These are phyloP conservation scores for Chenopodium album DNA, from an alignment of 148 eudicot genomes.

Conservation along the genomic window DNA sequence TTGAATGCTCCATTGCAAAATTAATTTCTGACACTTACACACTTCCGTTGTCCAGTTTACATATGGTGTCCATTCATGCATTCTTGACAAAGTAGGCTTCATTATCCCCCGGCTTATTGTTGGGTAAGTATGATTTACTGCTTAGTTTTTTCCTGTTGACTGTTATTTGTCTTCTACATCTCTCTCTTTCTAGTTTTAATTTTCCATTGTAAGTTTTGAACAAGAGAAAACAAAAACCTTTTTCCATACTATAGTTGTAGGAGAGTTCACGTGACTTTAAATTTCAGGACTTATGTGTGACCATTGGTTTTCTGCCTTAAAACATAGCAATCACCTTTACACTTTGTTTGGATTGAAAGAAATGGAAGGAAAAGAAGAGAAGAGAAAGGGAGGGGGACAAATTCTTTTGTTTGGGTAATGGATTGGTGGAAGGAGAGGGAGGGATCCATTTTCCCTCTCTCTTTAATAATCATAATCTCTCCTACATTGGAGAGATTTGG, in stretches of 20 bases:
- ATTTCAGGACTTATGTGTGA: background rate
- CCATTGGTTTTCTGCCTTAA: background rate
- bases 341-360: too few relatives aligned
- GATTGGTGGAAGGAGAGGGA: too few relatives aligned
- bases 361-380: too few relatives aligned
- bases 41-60: slow-evolving; percentile 49
- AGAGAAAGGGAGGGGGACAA: too few relatives aligned
- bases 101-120: slow-evolving; percentile 71
- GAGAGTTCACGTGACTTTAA: background rate
- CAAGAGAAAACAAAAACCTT: background rate
- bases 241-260: background rate
- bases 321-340: background rate
- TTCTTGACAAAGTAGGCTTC: slow-evolving; percentile 63
- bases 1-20: background rate
- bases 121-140: slow-evolving; percentile 47
- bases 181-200: background rate
- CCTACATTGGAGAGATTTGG: too few relatives aligned
- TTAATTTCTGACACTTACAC: background rate
- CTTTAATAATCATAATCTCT: too few relatives aligned
- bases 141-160: background rate
- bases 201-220: background rate
- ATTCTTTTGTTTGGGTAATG: too few relatives aligned
- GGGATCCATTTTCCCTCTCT: too few relatives aligned
- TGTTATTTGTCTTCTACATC: background rate
- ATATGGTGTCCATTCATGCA: slow-evolving; percentile 80